Percentiles rank a stretch among this genome's conserved stretches.
phyloP scores from a whole-genome alignment of 1,284 basidiomycete species.

The Retiboletus flavoniger region DNA sequence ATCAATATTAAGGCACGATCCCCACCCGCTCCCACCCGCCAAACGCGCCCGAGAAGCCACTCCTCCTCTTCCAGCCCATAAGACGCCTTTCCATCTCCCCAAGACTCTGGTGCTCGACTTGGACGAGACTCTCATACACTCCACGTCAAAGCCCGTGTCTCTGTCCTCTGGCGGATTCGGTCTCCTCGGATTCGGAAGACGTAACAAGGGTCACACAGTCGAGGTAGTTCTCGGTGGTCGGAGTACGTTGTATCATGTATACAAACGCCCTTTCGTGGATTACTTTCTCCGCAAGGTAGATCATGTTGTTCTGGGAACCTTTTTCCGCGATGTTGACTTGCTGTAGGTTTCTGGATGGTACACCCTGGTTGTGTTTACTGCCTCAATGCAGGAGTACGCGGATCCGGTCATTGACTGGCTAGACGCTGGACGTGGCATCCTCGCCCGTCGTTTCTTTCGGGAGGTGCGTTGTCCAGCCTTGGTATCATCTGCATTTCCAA shows the following conservation, averaged over 20 bases:
- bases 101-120: constrained; percentile 96
- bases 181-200: constrained; percentile 60
- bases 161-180: constrained; percentile 51
- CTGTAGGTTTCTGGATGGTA: constrained; percentile 95
- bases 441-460: constrained; percentile 86
- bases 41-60: constrained; percentile 44
- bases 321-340: constrained; percentile 10
- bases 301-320: not conserved
- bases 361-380: constrained; percentile 97
- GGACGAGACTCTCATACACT: constrained; percentile 98
- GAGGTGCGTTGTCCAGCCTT: constrained; percentile 58
- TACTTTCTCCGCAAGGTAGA: constrained; percentile 90
- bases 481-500: not conserved
- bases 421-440: constrained; percentile 90
- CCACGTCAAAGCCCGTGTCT: constrained; percentile 79
- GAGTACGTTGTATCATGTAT: constrained; percentile 95
- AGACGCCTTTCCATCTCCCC: constrained; percentile 72
- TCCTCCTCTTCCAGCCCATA: constrained; percentile 49
- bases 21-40: constrained; percentile 28
- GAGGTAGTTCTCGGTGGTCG: constrained; percentile 91
- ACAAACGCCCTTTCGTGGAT: constrained; percentile 96
- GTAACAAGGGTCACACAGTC: constrained; percentile 83
- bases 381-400: constrained; percentile 98
- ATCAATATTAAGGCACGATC: constrained; percentile 20
- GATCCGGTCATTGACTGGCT: constrained; percentile 99